Conservation (phyloP, 139 green algal genomes). For the Micractinium sp. region DNA sequence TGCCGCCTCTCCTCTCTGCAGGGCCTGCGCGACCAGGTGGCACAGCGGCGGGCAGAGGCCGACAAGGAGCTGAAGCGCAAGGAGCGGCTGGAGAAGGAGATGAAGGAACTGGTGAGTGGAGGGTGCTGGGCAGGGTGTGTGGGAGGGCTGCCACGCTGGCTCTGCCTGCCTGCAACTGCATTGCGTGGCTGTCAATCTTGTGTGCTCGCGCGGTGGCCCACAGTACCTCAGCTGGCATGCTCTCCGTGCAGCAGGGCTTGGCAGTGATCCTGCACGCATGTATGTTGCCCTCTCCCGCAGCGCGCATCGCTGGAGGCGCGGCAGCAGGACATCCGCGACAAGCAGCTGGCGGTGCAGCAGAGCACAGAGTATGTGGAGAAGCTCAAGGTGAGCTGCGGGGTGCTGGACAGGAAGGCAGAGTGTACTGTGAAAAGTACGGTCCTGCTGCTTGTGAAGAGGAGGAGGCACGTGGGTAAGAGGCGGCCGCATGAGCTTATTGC, state of each 20-base stretch:
- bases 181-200: background rate
- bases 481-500: too few species aligned
- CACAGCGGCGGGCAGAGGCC: constrained; percentile 74
- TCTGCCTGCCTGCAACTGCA: too few species aligned
- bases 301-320: constrained; percentile 70
- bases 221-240: background rate
- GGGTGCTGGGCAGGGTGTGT: background rate
- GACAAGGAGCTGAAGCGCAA: constrained; percentile 58
- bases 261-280: background rate
- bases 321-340: constrained; percentile 81
- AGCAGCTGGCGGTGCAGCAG: constrained; percentile 60
- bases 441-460: too few species aligned
- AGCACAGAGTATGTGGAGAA: constrained; percentile 61
- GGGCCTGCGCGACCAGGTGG: constrained; percentile 65
- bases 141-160: background rate
- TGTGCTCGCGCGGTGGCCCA: background rate
- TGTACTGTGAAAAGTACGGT: too few species aligned
- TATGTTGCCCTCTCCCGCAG: background rate
- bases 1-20: background rate
- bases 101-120: constrained; percentile 66
- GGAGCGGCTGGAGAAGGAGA: constrained; percentile 55
- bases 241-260: too few species aligned
- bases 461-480: too few species aligned
- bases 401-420: too few species aligned
- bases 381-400: constrained; percentile 41